Evolutionary conservation across 345 rosid genomes (phyloP).

Genomic region (Populus tremula): DNA sequence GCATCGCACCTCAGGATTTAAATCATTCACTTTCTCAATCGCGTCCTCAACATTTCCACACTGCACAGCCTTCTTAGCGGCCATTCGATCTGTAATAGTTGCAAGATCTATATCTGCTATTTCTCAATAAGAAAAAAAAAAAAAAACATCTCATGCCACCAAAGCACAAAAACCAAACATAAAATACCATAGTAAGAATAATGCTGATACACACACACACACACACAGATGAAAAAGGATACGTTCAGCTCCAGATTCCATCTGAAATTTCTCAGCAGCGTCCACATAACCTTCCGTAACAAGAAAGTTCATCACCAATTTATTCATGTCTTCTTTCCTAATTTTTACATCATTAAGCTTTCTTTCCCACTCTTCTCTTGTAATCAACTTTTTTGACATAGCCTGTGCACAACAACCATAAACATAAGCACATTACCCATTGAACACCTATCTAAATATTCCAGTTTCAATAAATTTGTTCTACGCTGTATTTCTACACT

Average conservation of each 20-base stretch:
- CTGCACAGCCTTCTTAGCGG: slow-evolving; percentile 96
- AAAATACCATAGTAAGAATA: background rate
- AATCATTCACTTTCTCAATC: slow-evolving; percentile 88
- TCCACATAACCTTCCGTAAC: slow-evolving; percentile 97
- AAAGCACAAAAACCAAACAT: slow-evolving; percentile 6
- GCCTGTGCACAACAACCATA: slow-evolving; percentile 37
- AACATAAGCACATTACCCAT: background rate
- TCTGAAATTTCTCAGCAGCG: slow-evolving; percentile 84
- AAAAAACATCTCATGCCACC: background rate
- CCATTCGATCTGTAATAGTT: slow-evolving; percentile 88
- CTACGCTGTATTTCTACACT: background rate
- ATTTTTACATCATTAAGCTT: slow-evolving; percentile 79
- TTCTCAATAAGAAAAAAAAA: slow-evolving; percentile 45
- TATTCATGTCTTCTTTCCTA: slow-evolving; percentile 95
- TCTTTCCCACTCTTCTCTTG: slow-evolving; percentile 91
- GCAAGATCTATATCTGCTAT: slow-evolving; percentile 96
- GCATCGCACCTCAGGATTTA: slow-evolving; percentile 75
- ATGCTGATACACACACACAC: background rate
- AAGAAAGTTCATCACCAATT: slow-evolving; percentile 94
- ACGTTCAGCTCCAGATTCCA: slow-evolving; percentile 94
- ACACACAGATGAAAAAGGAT: slow-evolving; percentile 38
- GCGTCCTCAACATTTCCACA: slow-evolving; percentile 97
- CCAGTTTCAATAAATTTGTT: background rate
- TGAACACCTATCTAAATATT: background rate
- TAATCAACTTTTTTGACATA: slow-evolving; percentile 62